Evolutionary conservation across 768 basidiomycete genomes (phyloP), one percentile per base, ranked within the genome.

Genomic region (Gyrodon lividus): DNA sequence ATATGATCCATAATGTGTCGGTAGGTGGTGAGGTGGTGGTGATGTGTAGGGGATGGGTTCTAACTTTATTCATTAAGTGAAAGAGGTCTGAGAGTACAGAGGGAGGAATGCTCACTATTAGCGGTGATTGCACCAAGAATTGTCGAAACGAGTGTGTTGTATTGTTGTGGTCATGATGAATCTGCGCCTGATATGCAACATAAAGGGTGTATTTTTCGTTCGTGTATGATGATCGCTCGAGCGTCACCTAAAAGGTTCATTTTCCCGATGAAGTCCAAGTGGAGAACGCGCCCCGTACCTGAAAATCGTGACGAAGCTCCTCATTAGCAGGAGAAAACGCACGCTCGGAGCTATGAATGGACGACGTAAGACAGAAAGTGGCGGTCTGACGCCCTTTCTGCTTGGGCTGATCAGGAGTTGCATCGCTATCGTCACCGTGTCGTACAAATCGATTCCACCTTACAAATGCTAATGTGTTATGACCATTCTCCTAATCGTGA

Each of bases 1-100:
- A 67, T 92, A 91, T 20, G 91, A 87, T n/a, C 96, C 96, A 68
- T 92, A 98, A 14, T 80, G 70, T n/a, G 53, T 62, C 0, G 94
- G 93, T 9, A 96, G 75, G 60, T 86, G 77, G 3, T 54, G 50
- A 16, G 84, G 81, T 0, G 77, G 77, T 0, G 66, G 45, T 1
- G 62, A 68, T 5, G 70, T 50, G 64, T 88, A 92, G 14, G 75
- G 76, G 58, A 89, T 93, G 20, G 76, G 71, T 60, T 82, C 77
- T 48, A 59, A 48, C 90, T 92, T 53, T 31, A 50, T 10, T 17
- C 30, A 13, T 47, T 31, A 40, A 47, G 50, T 56, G 43, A 51
- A 39, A 46, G 24, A 5, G 20, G 17, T 16, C n/a, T 14, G 0
- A 43, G 39, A 22, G 4, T 17, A 50, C 16, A 23, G 10, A 40